Conservation (phyloP, 1,284 basidiomycete species). For the Ceratobasidium papillatum region DNA sequence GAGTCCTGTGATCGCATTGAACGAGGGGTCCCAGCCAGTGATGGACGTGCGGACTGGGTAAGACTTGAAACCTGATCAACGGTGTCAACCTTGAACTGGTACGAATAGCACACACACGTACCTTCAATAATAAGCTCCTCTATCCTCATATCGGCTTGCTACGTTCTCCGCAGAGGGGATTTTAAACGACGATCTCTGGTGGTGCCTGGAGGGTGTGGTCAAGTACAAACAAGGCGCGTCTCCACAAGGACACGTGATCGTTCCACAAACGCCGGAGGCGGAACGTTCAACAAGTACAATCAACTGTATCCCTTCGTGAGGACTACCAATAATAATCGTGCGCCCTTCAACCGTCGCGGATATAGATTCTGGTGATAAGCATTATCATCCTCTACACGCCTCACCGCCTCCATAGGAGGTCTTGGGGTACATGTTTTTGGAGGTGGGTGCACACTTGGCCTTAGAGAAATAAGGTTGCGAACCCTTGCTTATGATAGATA, state of each 20-base stretch:
- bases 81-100: neutral
- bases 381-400: too few species aligned
- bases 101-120: conserved; percentile 44
- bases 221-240: conserved; percentile 26
- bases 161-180: neutral
- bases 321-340: too few species aligned
- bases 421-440: too few species aligned
- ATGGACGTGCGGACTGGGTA: conserved; percentile 96
- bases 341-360: too few species aligned
- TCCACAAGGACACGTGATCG: conserved; percentile 14
- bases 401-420: too few species aligned
- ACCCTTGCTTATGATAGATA: too few species aligned
- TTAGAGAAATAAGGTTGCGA: too few species aligned
- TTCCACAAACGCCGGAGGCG: conserved; percentile 1
- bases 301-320: too few species aligned
- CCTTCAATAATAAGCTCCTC: conserved; percentile 85
- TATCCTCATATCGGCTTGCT: conserved; percentile 64
- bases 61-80: conserved; percentile 84
- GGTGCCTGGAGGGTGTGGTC: conserved; percentile 3
- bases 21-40: conserved; percentile 93
- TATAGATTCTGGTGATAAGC: too few species aligned
- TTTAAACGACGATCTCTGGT: neutral
- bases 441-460: too few species aligned
- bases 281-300: too few species aligned
- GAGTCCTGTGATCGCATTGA: conserved; percentile 97